Conservation (phyloP, 2,329 filamentous ascomycete genomes). For the Boeremia lycopersici region DNA sequence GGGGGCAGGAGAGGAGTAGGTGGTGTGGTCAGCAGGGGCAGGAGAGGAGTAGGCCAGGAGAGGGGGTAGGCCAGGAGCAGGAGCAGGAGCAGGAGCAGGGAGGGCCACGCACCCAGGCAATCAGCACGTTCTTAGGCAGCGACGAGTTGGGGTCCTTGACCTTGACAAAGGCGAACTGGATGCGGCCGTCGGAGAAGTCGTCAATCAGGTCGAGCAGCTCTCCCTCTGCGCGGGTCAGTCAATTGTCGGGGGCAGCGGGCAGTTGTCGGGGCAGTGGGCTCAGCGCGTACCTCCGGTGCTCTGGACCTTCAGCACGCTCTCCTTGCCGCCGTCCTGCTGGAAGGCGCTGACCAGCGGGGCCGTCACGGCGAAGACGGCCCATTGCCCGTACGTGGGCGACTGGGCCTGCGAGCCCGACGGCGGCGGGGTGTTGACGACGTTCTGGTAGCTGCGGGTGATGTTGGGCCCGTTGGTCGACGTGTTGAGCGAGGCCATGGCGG, state of each 20-base stretch:
- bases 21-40: constrained; percentile 16
- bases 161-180: constrained; percentile 97
- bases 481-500: constrained; percentile 70
- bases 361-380: constrained; percentile 93
- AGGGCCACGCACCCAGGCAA: constrained; percentile 94
- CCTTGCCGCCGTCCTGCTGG: constrained; percentile 82
- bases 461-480: constrained; percentile 60
- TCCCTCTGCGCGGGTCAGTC: constrained; percentile 69
- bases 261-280: no score
- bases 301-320: constrained; percentile 95
- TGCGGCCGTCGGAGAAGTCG: constrained; percentile 93
- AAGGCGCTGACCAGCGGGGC: constrained; percentile 92
- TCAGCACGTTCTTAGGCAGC: constrained; percentile 89
- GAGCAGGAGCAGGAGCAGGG: no score
- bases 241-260: no score
- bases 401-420: constrained; percentile 62
- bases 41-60: no score
- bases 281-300: constrained; percentile 87
- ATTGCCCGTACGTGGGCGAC: constrained; percentile 86
- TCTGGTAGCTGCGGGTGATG: constrained; percentile 65
- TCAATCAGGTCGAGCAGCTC: constrained; percentile 89
- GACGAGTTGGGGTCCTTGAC: constrained; percentile 92
- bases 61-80: no score
- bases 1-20: no score
- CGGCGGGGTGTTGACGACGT: constrained; percentile 66